Base-by-base conservation (phyloP, 805 yeast genomes). In the Wickerhamomyces xylosicus region DNA sequence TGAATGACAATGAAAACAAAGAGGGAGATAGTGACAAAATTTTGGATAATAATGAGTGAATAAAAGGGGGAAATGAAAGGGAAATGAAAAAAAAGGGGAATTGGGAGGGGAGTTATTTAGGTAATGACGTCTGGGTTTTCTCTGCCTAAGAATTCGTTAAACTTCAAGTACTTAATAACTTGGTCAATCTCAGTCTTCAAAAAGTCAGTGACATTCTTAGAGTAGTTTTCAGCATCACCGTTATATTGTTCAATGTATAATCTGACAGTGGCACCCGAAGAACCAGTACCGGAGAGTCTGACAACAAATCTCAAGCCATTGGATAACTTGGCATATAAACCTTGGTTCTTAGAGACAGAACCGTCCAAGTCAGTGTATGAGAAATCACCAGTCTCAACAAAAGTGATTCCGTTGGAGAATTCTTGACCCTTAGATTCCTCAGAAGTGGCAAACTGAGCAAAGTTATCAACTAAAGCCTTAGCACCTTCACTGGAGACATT, bases 241-340 rank as follows among this genome's bases (percentile, higher is more conserved):
- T 84, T 76, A 64, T 83, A 86, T 61, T 79, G 81, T 63, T 90
- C 97, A 56, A 90, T 65, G 64, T 90, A 90, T 49, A 90, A 69
- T 61, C 98, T 77, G 43, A 92, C 87, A 5, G 98, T 90, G 17
- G 98, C 97, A 36, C 98, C 98, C 2, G 95, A 80, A 2, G 97
- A 87, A 14, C 98, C 98, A 3, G 98, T 90, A 41, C 98, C 98
- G 0, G 96, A 86, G 47, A 92, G 70, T 62, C 98, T 80, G 39
- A 86, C 83, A 29, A 92, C 84, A 38, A 89, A 76, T 59, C 97
- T 76, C 43, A 84, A 71, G 5, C 97, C 96, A 52, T 79, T 79
- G 37, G 72, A 74, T 46, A 87, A 72, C 62, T 82, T 87, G 47
- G 87, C 80, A 53, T 68, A 89, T 38, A 92, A 71, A 29, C 98